Percentiles rank a stretch among this genome's conserved stretches.
phyloP scores from a whole-genome alignment of 2,329 filamentous ascomycete species.

The Basipetospora chlamydospora region DNA sequence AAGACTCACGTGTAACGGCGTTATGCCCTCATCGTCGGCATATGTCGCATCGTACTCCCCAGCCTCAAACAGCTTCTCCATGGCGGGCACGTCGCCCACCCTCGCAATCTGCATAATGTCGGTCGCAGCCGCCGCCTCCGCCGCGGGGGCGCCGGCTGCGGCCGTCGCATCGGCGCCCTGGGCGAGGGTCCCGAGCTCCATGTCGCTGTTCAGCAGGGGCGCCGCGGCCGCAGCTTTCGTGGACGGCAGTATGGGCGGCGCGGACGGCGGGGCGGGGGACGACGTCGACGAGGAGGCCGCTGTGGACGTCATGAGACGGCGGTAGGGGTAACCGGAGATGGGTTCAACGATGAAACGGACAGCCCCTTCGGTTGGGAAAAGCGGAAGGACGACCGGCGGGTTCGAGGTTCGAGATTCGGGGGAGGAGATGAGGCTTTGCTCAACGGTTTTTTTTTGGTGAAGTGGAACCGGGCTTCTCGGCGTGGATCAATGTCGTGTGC shows the following conservation, averaged over 20 bases:
- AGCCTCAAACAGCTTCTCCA: conserved; percentile 79
- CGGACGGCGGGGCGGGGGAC: not conserved
- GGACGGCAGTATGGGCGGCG: conserved; percentile 36
- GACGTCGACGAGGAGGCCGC: not conserved
- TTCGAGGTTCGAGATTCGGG: too few relatives aligned
- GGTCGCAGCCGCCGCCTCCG: conserved; percentile 31
- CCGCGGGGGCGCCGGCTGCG: conserved; percentile 10
- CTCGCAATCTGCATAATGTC: conserved; percentile 95
- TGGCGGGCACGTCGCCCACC: conserved; percentile 69
- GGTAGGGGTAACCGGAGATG: too few relatives aligned
- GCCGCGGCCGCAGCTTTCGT: conserved; percentile 37
- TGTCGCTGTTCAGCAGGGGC: conserved; percentile 41
- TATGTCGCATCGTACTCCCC: conserved; percentile 72
- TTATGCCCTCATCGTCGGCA: conserved; percentile 84
- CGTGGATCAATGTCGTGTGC: too few relatives aligned
- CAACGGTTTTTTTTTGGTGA: too few relatives aligned
- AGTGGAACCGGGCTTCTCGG: too few relatives aligned
- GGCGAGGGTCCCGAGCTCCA: conserved; percentile 38
- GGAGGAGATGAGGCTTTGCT: too few relatives aligned
- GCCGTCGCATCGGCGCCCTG: conserved; percentile 20
- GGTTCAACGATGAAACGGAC: too few relatives aligned
- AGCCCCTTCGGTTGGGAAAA: too few relatives aligned
- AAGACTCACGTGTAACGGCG: conserved; percentile 69
- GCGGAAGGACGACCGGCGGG: too few relatives aligned
- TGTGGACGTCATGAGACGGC: too few relatives aligned